Base-by-base conservation (phyloP, 768 basidiomycete species). In the Russula griseocarnosa region DNA sequence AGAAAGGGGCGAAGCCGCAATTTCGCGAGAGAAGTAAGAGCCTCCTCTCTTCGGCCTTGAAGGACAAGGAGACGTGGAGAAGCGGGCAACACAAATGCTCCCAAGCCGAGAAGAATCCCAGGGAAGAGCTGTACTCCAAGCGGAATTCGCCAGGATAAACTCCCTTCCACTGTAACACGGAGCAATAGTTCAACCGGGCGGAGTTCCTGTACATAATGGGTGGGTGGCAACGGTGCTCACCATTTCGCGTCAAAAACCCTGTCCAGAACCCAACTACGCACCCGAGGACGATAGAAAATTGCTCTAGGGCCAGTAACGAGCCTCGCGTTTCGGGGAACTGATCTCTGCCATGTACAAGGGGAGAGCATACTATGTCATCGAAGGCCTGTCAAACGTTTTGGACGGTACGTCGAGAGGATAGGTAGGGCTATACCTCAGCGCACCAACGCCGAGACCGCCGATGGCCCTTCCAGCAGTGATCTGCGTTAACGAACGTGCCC, bases 201-300 rank as follows among this genome's bases (percentile, higher is more conserved):
- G 20, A n/a, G 28, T n/a, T 49, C 26, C 55, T 52, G 22, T n/a
- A 46, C 42, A 46, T 26, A 22, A 56, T 9, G 10, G 36, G 36
- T n/a, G n/a, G n/a, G n/a, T n/a, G 36, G n/a, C 32, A 2, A n/a
- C 18, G n/a, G 74, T 36, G 36, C 83, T 40, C 69, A 88, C 88
- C 70, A 24, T 80, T 73, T 16, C 90, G 83, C 0, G 90, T 92
- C 50, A 82, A 70, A 70, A 88, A 93, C 0, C 90, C 91, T 5
- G 83, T 81, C 90, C 91, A 92, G 69, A 92, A 93, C 3, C 90
- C 90, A 16, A 89, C 74, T 0, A 93, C 89, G 6, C 91, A 90
- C 3, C 90, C 91, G 0, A 87, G 75, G 16, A 92, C 90, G 55
- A 93, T 93, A 22, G 87, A 83, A 49, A 91, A 80, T 63, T 92